Percentiles rank a stretch among this genome's conserved stretches.
phyloP scores from a whole-genome alignment of 495 filamentous ascomycete genomes.

The Daldinia decipiens region DNA sequence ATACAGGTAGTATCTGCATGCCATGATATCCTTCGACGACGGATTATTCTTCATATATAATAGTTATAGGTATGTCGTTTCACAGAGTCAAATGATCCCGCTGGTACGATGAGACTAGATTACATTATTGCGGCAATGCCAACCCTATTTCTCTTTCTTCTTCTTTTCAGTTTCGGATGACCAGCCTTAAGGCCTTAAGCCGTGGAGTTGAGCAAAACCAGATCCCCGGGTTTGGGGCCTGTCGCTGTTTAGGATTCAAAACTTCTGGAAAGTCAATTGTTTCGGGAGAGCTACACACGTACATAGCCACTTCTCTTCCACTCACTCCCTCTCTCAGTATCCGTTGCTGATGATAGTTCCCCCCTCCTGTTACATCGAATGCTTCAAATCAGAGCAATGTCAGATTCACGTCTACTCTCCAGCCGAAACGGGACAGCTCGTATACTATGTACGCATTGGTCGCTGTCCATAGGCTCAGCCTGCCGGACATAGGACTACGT shows the following conservation, averaged over 20 bases:
- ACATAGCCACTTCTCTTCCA: conserved; percentile 24
- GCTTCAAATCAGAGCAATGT: conserved; percentile 35
- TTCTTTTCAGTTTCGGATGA: not conserved
- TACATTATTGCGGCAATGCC: not conserved
- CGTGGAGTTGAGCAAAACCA: conserved; percentile 14
- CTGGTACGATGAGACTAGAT: conserved; percentile 1
- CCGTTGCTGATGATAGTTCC: conserved; percentile 27
- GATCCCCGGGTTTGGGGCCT: conserved; percentile 19
- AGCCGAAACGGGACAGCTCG: conserved; percentile 35
- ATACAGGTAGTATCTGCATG: not conserved
- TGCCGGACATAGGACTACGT: not conserved
- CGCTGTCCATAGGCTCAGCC: not conserved
- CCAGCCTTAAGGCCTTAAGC: conserved; percentile 7
- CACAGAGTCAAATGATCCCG: conserved; percentile 11
- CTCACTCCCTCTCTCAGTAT: conserved; percentile 7
- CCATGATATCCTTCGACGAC: not conserved
- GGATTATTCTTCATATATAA: conserved; percentile 2
- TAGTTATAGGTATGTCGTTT: not conserved
- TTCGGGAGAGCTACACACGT: conserved; percentile 21
- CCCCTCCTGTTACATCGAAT: conserved; percentile 22
- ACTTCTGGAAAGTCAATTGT: conserved; percentile 37
- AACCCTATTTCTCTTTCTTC: conserved; percentile 16
- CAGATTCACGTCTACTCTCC: conserved; percentile 33
- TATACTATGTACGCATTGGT: conserved; percentile 2
- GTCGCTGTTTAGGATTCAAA: conserved; percentile 5